Conservation (phyloP, 208 protist genomes). For the Angomonas ambiguus region DNA sequence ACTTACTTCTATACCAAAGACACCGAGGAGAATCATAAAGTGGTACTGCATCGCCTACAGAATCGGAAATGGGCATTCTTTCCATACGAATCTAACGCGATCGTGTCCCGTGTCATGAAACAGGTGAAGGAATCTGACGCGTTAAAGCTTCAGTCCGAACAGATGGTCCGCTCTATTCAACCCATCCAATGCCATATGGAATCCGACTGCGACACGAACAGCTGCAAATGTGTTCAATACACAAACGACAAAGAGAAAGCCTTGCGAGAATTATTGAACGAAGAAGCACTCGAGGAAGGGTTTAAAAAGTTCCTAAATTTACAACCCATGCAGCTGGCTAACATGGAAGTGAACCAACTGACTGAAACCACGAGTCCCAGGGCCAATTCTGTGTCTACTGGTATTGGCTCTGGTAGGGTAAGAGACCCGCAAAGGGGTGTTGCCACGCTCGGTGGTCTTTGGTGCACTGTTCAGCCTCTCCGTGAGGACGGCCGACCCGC, state of each 20-base stretch:
- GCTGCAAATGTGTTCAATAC: constrained; percentile 45
- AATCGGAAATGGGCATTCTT: constrained; percentile 27
- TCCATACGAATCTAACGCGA: constrained; percentile 24
- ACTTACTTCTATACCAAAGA: constrained; percentile 22
- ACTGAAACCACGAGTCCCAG: constrained; percentile 20
- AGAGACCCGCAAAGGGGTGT: constrained; percentile 26
- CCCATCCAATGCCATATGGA: constrained; percentile 31
- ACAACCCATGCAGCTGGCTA: constrained; percentile 65
- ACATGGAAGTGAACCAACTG: constrained; percentile 40
- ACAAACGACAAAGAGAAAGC: constrained; percentile 16
- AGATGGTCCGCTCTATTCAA: constrained; percentile 37
- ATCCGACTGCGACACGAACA: constrained; percentile 2
- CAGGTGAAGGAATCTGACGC: constrained; percentile 10
- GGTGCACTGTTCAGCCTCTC: constrained; percentile 61
- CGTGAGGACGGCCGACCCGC: constrained; percentile 38
- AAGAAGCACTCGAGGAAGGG: constrained; percentile 27
- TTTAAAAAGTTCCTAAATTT: constrained; percentile 56
- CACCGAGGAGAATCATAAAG: constrained; percentile 16
- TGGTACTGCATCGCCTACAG: constrained; percentile 6
- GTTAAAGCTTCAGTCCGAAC: constrained; percentile 21
- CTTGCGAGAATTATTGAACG: constrained; percentile 26
- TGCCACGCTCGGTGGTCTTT: constrained; percentile 61
- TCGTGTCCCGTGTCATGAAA: constrained; percentile 15
- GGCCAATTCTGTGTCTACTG: constrained; percentile 8
- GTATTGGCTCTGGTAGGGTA: constrained; percentile 7